Percentiles rank a stretch among this genome's conserved stretches.
Evolutionary conservation across 2,329 filamentous ascomycete genomes (phyloP).

Genomic region (Microcyclospora pomicola): DNA sequence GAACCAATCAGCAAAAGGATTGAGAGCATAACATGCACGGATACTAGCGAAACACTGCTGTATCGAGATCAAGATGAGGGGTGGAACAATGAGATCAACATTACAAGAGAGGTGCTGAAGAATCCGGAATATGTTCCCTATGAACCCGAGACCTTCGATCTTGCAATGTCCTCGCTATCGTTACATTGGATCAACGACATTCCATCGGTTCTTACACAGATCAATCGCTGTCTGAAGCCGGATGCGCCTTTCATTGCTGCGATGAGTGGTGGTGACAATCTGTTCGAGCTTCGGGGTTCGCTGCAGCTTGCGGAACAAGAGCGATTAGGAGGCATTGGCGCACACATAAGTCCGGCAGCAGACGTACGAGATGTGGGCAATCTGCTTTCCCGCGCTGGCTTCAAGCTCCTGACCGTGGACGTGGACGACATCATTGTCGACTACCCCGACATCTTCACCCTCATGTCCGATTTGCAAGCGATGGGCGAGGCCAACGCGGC

Average conservation of each 20-base stretch:
- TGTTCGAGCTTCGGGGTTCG: constrained; percentile 86
- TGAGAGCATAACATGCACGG: constrained; percentile 61
- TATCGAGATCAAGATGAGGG: constrained; percentile 62
- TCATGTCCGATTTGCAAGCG: constrained; percentile 87
- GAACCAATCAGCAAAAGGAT: constrained; percentile 60
- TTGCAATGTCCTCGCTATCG: constrained; percentile 76
- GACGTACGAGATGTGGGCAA: constrained; percentile 87
- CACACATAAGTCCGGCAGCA: constrained; percentile 79
- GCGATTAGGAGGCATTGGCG: constrained; percentile 76
- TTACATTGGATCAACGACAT: constrained; percentile 98
- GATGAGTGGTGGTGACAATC: constrained; percentile 89
- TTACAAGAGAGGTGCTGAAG: constrained; percentile 61
- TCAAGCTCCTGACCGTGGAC: constrained; percentile 92
- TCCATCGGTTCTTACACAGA: constrained; percentile 67
- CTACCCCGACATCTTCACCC: constrained; percentile 74
- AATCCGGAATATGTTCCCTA: constrained; percentile 66
- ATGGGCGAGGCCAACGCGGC: constrained; percentile 96
- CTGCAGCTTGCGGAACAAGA: constrained; percentile 88
- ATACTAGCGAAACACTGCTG: constrained; percentile 64
- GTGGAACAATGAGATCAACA: constrained; percentile 60
- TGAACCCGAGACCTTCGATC: constrained; percentile 64
- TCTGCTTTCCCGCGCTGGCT: constrained; percentile 71
- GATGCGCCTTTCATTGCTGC: constrained; percentile 86
- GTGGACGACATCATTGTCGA: constrained; percentile 95
- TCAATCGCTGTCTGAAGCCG: constrained; percentile 77